phyloP scores from a whole-genome alignment of 2,329 filamentous ascomycete genomes.

The Curvularia spicifera region DNA sequence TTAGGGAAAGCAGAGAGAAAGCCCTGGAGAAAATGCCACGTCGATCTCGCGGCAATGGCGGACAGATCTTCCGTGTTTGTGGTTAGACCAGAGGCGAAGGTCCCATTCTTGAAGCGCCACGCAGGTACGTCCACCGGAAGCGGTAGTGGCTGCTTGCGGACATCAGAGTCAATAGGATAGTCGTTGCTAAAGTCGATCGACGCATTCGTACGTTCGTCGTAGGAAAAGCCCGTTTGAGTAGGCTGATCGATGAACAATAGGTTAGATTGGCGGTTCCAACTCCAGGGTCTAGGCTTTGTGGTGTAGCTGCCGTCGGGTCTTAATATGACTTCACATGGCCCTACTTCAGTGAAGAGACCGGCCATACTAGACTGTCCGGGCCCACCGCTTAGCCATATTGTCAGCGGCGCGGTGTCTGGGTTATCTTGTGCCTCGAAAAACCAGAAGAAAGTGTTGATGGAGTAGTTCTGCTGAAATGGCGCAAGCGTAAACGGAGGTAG shows the following conservation, averaged over 20 bases:
- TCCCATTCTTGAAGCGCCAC: constrained; percentile 65
- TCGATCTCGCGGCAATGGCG: constrained; percentile 61
- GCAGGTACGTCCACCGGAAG: constrained; percentile 39
- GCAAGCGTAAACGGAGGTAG: constrained; percentile 60
- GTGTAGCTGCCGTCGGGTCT: constrained; percentile 56
- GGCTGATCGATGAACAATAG: constrained; percentile 68
- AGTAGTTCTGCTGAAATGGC: constrained; percentile 60
- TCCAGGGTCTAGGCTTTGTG: constrained; percentile 66
- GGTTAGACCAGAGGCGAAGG: constrained; percentile 64
- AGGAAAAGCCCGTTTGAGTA: constrained; percentile 72
- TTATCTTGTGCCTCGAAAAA: constrained; percentile 65
- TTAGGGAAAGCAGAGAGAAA: constrained; percentile 66
- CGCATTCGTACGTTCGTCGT: constrained; percentile 66
- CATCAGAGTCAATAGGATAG: constrained; percentile 1
- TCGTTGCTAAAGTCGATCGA: constrained; percentile 28
- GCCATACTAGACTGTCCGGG: constrained; percentile 70
- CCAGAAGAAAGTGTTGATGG: constrained; percentile 69
- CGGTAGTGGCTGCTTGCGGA: constrained; percentile 35
- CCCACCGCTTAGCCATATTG: constrained; percentile 70
- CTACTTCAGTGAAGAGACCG: constrained; percentile 67
- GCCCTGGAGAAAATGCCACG: constrained; percentile 70
- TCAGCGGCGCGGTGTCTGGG: constrained; percentile 59
- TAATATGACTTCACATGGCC: constrained; percentile 55
- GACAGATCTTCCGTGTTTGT: constrained; percentile 63
- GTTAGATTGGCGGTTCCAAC: constrained; percentile 68